These are phyloP conservation scores for Leavenworthia alabamica DNA, from an alignment of 345 rosid species.

Conservation along the genomic window DNA sequence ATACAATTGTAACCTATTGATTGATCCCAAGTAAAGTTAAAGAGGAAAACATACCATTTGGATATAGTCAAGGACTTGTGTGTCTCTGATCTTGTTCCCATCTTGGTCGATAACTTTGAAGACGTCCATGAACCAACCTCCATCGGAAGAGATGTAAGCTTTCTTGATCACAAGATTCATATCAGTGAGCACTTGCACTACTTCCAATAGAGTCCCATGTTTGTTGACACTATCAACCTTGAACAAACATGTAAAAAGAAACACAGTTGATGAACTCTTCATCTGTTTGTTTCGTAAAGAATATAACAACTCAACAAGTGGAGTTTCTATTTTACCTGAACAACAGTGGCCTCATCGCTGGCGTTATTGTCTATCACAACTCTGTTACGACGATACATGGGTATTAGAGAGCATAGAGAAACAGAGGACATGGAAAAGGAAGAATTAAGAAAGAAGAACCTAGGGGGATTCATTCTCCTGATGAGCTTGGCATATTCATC, in stretches of 20 bases:
- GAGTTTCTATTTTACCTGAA: constrained; percentile 40
- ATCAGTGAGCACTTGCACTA: constrained; percentile 80
- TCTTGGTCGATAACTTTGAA: constrained; percentile 64
- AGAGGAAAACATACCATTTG: constrained; percentile 43
- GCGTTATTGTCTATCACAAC: constrained; percentile 72
- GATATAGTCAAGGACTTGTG: constrained; percentile 47
- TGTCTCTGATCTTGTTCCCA: constrained; percentile 64
- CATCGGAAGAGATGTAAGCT: constrained; percentile 87
- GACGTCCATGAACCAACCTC: constrained; percentile 97
- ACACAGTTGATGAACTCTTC: too few relatives aligned
- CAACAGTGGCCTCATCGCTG: constrained; percentile 66
- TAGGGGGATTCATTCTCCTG: constrained; percentile 86
- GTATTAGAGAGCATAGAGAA: neutral
- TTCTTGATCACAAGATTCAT: constrained; percentile 76
- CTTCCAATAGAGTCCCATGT: constrained; percentile 85
- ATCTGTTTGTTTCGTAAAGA: neutral
- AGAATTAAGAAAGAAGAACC: constrained; percentile 29
- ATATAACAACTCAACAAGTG: neutral
- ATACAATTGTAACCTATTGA: neutral
- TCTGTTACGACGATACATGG: constrained; percentile 34
- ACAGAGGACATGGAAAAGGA: neutral
- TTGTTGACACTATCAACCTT: constrained; percentile 83
- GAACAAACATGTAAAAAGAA: neutral
- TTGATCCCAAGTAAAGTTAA: neutral
- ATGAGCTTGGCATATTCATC: constrained; percentile 83